phyloP scores from a whole-genome alignment of 495 filamentous ascomycete genomes.

The Sordaria brevicollis region DNA sequence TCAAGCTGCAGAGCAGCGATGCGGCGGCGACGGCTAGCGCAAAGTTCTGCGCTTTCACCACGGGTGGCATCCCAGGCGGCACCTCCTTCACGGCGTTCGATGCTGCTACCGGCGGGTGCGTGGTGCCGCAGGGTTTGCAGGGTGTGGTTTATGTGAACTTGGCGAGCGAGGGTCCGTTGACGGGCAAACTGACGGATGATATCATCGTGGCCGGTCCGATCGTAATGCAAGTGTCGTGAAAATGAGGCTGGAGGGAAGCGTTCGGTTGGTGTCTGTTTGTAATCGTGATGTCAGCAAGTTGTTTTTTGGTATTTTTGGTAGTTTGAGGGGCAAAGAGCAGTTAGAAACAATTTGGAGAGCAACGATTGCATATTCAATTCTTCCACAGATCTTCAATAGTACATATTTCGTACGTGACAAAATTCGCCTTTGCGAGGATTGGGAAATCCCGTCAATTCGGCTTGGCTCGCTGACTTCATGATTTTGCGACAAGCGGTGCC shows the following conservation, averaged over 20 bases:
- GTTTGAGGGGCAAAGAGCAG: neutral
- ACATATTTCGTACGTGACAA: neutral
- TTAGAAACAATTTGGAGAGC: neutral
- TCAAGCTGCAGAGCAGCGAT: conserved; percentile 29
- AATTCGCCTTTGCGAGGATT: neutral
- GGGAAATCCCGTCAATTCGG: neutral
- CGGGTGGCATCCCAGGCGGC: conserved; percentile 38
- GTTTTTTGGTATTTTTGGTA: neutral
- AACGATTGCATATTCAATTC: neutral
- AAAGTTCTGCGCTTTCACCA: conserved; percentile 47
- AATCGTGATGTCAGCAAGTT: neutral
- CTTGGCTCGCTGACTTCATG: neutral
- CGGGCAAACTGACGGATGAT: conserved; percentile 36
- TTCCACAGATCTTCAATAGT: neutral
- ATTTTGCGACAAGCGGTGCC: neutral
- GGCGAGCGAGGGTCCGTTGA: conserved; percentile 31
- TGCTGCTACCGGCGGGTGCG: conserved; percentile 32
- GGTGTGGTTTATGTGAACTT: conserved; percentile 47
- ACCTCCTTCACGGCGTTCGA: conserved; percentile 42
- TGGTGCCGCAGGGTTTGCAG: conserved; percentile 38
- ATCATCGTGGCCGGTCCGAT: conserved; percentile 42
- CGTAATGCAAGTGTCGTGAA: conserved; percentile 40
- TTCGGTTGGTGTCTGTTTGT: neutral
- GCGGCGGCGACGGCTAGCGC: conserved; percentile 25
- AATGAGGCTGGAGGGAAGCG: neutral